Percentiles rank a stretch among this genome's conserved stretches.
Conservation (phyloP, 2,329 filamentous ascomycete genomes). For the Alternaria arbusti region DNA sequence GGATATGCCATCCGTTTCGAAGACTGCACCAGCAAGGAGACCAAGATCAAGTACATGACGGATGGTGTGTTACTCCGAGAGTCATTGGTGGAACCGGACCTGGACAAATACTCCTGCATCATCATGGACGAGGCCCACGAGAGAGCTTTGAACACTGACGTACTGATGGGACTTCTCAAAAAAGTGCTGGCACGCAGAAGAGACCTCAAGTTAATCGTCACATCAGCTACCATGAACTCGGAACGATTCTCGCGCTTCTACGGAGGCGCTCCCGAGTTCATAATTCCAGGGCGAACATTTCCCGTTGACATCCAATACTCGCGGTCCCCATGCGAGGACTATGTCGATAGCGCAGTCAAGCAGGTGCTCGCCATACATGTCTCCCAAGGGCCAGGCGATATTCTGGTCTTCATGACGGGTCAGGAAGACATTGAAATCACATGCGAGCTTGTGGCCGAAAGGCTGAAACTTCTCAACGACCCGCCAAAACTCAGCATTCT, state of each 20-base stretch:
- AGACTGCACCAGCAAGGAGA: constrained; percentile 95
- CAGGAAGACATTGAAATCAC: constrained; percentile 98
- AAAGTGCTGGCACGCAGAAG: constrained; percentile 89
- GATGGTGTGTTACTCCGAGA: constrained; percentile 94
- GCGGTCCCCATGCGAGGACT: constrained; percentile 93
- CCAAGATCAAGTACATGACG: constrained; percentile 98
- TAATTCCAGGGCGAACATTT: constrained; percentile 94
- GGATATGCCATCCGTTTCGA: constrained; percentile 99
- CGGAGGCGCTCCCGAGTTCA: constrained; percentile 93
- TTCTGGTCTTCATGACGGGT: constrained; percentile 98
- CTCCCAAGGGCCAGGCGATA: constrained; percentile 90
- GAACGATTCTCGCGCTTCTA: constrained; percentile 97
- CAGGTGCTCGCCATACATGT: constrained; percentile 96
- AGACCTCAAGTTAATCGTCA: constrained; percentile 95
- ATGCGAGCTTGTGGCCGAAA: constrained; percentile 88
- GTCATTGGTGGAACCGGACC: constrained; percentile 87
- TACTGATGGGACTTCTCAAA: constrained; percentile 96
- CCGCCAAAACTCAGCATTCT: constrained; percentile 93
- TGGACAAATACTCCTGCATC: constrained; percentile 96
- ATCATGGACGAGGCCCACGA: constrained; percentile 99
- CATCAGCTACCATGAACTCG: constrained; percentile 97
- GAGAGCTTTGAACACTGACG: constrained; percentile 93
- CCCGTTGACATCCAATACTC: constrained; percentile 97
- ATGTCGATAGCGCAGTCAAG: constrained; percentile 95
- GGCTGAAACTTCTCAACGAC: constrained; percentile 87